phyloP scores from a whole-genome alignment of 2,329 filamentous ascomycete species.

The Leptographium flavum region DNA sequence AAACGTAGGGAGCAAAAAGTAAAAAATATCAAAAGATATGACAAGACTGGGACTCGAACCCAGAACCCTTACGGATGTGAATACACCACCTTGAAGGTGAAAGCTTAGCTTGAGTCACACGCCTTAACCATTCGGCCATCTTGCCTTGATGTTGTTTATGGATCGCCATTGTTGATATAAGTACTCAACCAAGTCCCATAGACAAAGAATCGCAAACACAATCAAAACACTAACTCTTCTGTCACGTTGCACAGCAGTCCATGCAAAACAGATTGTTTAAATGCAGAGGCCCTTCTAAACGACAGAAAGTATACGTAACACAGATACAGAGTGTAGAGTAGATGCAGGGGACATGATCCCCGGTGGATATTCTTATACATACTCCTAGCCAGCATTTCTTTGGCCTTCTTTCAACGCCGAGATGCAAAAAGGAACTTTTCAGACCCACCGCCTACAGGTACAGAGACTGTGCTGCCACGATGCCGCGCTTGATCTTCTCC shows the following conservation, averaged over 20 bases:
- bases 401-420: neutral
- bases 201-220: neutral
- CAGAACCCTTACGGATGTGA: neutral
- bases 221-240: too few species aligned
- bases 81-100: neutral
- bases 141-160: neutral
- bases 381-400: neutral
- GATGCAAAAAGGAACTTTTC: neutral
- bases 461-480: constrained; percentile 86
- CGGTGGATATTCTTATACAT: too few species aligned
- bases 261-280: too few species aligned
- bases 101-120: neutral
- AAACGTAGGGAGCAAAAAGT: neutral
- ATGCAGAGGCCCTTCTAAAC: too few species aligned
- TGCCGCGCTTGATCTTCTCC: constrained; percentile 76
- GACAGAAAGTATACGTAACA: too few species aligned
- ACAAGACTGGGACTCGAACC: constrained; percentile 1
- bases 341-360: too few species aligned
- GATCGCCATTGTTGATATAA: neutral
- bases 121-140: constrained; percentile 1
- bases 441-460: constrained; percentile 47
- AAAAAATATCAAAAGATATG: neutral
- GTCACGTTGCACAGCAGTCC: neutral
- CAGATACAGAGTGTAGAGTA: too few species aligned
- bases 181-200: neutral